Evolutionary conservation across 2,329 filamentous ascomycete species (phyloP), one percentile per base, ranked within the genome.

Genomic region (Mycosphaerella arachidis): DNA sequence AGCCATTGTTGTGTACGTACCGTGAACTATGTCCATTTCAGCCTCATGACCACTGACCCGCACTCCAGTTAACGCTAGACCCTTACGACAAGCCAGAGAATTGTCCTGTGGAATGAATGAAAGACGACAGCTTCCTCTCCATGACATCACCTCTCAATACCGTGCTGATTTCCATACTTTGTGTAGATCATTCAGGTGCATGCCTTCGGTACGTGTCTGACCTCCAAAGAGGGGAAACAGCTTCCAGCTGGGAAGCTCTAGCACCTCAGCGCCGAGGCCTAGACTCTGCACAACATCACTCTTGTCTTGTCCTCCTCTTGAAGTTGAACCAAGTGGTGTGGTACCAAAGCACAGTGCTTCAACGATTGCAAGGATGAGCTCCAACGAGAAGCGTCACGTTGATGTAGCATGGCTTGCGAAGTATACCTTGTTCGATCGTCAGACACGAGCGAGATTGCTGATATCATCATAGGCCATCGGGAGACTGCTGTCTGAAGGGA

Each of bases 401-500:
- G 57, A 63, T 35, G 60, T 63, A 4, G 57, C 60, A 16, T 63
- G 60, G 60, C 51, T 63, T 18, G 60, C 60, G 16, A 63, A 63
- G 57, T 59, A 10, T n/a, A 33, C 24, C n/a, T 27, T 16, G 31
- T 35, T n/a, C 46, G 9, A n/a, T 12, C 50, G 13, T 4, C 20
- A 8, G 18, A n/a, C 16, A 16, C 29, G 1, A 4, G n/a, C 6
- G 3, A 8, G 9, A 7, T 52, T n/a, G 12, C 50, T 52, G 50
- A 52, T 29, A 45, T 30, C 24, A 43, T 56, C n/a, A 27, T 29
- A 59, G 57, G 50, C 66, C 66, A 4, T 62, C 59, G 13, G 62
- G 60, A 35, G 57, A 57, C 55, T 68, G 66, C 53, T 68, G 66
- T 53, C 48, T 68, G 31, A 63, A 58, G 53, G 66, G 66, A 27